Base-by-base conservation (phyloP, 164 flowering plant species). In the Piper betle region DNA sequence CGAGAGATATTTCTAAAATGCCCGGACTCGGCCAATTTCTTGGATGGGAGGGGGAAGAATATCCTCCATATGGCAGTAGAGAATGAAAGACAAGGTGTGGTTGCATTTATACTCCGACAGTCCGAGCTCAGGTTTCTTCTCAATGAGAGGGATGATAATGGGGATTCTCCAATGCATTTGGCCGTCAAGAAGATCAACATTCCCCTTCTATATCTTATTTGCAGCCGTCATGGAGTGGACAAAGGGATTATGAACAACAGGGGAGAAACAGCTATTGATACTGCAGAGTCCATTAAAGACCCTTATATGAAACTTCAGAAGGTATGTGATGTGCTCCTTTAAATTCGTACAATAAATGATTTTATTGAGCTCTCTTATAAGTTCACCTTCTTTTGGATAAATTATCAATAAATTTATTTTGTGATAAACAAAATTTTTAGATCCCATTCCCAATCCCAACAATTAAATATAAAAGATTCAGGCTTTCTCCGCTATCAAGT, bases 81-180 rank as follows among this genome's bases (percentile, higher is more conserved):
- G 40, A 53, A 53, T 13, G 39, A 19, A 37, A 37, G n/a, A 9
- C 12, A 5, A 8, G 13, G 8, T 3, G 33, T 18, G 3, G 64
- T n/a, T n/a, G 18, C 13, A 17, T 25, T 8, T 19, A 37, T 62
- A n/a, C 52, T 62, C 15, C 18, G n/a, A 18, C 8, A 17, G 3
- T 37, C 19, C 7, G 50, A 16, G 25, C 25, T 62, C 16, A n/a
- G 37, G 50, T 18, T 3, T 13, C 62, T 59, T 18, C n/a, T 59
- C 18, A 59, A 59, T 19, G 62, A 59, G 37, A 8, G 33, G 3
- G 62, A 59, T 25, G 41, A 13, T 1, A 52, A 59, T 0, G 62
- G 62, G 12, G 41, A 59, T 25, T 39, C 62, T 18, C 62, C 62
- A 6, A n/a, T 59, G 33, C 62, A 59, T 59, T 18, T 59, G 43